phyloP scores from a whole-genome alignment of 495 filamentous ascomycete genomes.

The Daldinia decipiens region DNA sequence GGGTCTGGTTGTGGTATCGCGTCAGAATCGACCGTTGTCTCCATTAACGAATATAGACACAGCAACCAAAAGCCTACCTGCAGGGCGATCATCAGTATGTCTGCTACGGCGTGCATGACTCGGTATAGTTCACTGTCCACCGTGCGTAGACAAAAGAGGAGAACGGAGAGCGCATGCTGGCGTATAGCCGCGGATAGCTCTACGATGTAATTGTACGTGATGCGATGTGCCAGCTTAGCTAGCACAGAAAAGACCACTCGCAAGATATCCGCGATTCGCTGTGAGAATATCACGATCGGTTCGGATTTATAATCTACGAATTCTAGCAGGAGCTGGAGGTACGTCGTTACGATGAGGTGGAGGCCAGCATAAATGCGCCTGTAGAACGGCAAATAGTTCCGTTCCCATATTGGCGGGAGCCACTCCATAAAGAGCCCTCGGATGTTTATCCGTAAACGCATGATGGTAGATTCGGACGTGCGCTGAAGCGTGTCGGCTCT shows the following conservation, averaged over 20 bases:
- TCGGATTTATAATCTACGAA: neutral
- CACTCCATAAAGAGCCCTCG: neutral
- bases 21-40: neutral
- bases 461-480: neutral
- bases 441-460: neutral
- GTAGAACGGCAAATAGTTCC: neutral
- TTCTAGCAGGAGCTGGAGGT: neutral
- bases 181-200: neutral
- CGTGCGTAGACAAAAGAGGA: neutral
- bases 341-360: neutral
- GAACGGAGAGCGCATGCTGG: neutral
- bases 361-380: neutral
- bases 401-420: neutral
- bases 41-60: neutral
- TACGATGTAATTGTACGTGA: neutral
- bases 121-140: neutral
- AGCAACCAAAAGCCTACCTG: neutral
- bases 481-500: neutral
- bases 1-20: neutral
- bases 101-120: neutral
- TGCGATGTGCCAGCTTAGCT: neutral
- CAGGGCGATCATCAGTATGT: too few species aligned
- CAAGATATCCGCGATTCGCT: neutral
- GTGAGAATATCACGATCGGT: neutral
- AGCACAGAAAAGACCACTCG: neutral